phyloP scores from a whole-genome alignment of 495 filamentous ascomycete species.

The Lepraria neglecta region DNA sequence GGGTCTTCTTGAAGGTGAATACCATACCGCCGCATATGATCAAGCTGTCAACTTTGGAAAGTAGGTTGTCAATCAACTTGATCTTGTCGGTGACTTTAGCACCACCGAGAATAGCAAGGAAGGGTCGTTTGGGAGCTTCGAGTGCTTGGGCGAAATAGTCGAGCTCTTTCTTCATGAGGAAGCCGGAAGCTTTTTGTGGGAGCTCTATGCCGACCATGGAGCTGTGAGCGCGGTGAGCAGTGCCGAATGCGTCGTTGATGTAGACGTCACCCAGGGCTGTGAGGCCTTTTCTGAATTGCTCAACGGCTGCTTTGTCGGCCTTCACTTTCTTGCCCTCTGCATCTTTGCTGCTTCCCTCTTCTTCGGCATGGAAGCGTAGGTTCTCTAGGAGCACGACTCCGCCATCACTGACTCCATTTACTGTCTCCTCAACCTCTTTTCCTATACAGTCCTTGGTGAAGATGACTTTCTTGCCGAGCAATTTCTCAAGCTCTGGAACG shows the following conservation, averaged over 20 bases:
- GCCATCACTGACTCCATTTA: conserved; percentile 76
- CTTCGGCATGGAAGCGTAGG: conserved; percentile 93
- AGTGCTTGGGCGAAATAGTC: conserved; percentile 99
- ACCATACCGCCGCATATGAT: conserved; percentile 98
- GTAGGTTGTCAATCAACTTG: conserved; percentile 96
- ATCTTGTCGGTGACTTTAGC: conserved; percentile 99
- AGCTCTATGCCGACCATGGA: conserved; percentile 97
- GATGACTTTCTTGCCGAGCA: conserved; percentile 71
- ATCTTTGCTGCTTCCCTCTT: conserved; percentile 93
- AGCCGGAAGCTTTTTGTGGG: conserved; percentile 91
- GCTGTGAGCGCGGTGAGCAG: conserved; percentile 94
- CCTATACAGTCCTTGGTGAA: conserved; percentile 92
- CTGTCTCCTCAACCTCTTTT: conserved; percentile 76
- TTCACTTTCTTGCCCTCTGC: conserved; percentile 93
- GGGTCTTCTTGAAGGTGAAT: conserved; percentile 99
- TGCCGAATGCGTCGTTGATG: conserved; percentile 99
- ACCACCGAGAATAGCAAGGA: conserved; percentile 97
- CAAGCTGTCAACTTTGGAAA: conserved; percentile 92
- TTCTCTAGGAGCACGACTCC: conserved; percentile 92
- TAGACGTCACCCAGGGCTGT: conserved; percentile 94
- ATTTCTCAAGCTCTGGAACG: conserved; percentile 83
- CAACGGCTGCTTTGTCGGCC: conserved; percentile 87
- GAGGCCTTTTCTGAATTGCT: conserved; percentile 88
- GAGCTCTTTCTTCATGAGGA: conserved; percentile 99
- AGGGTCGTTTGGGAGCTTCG: conserved; percentile 85